Evolutionary conservation across 1,139 yeast species (phyloP), one percentile per base, ranked within the genome.

Genomic region (Lodderomyces margitis): DNA sequence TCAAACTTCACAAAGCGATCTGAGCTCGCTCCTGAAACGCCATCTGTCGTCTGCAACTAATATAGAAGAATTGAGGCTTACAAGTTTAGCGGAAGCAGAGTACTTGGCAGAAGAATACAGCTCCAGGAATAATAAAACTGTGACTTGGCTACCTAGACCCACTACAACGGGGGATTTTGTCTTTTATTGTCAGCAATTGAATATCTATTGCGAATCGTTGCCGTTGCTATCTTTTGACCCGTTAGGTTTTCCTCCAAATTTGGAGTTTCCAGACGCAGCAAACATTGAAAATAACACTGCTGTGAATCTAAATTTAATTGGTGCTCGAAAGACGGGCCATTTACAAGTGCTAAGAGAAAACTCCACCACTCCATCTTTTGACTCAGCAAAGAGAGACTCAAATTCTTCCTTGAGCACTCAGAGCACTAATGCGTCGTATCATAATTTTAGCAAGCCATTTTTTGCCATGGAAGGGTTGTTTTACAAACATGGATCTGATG

Each of bases 141-240:
- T 68, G 2, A 52, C 64, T 1, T 72, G 76, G 89, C 59, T 81
- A 1, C 84, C 88, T 0, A 71, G 75, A 40, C 64, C 74, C n/a
- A 74, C 84, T 2, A 64, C 69, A 8, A 73, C 69, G 40, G 84
- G 81, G n/a, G 75, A 75, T 41, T 60, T 81, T 20, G 62, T 81
- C 2, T 84, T 71, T 57, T 81, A 76, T 57, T 80, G 81, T 50
- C 75, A 79, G 36, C 78, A 80, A 34, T 61, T 83, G 39, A 75
- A 81, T 49, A 64, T 82, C 1, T 79, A 75, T 51, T 78, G 87
- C 49, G 70, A 70, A 35, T 71, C 76, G 7, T 52, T 80, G 30
- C 89, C 91, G 0, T 59, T 78, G 44, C 46, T 59, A 3, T 49
- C 54, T 1, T 57, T 61, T 44, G 49, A 56, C 5, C 48, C 52